Conservation (phyloP, 2,329 filamentous ascomycete genomes). For the Talaromyces rugulosus region DNA sequence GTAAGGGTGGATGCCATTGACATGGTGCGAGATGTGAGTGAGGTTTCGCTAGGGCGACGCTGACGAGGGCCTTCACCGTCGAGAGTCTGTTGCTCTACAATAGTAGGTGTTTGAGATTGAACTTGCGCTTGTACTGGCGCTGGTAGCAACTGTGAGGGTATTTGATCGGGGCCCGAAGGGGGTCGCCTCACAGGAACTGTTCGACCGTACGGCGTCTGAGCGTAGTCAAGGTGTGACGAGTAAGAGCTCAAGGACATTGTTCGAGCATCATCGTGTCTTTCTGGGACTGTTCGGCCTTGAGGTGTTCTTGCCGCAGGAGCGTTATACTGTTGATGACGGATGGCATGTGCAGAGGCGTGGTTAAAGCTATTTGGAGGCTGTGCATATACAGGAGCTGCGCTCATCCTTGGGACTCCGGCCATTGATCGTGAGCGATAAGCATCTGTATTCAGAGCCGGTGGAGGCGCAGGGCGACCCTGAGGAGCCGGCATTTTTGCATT, state of each 20-base stretch:
- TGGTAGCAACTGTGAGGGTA: constrained; percentile 17
- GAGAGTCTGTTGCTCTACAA: constrained; percentile 46
- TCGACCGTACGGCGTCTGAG: constrained; percentile 79
- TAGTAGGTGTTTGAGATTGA: constrained; percentile 1
- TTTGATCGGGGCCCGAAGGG: constrained; percentile 47
- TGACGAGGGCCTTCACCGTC: constrained; percentile 38
- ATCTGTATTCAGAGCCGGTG: constrained; percentile 77
- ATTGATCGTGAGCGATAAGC: constrained; percentile 90
- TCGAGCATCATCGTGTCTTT: constrained; percentile 86
- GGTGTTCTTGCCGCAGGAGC: constrained; percentile 69
- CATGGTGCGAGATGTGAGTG: constrained; percentile 62
- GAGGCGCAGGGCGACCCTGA: constrained; percentile 55
- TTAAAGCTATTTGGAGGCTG: constrained; percentile 46
- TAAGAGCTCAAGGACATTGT: constrained; percentile 95
- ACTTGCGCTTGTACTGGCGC: constrained; percentile 17
- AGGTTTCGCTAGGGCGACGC: constrained; percentile 42
- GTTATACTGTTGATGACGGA: constrained; percentile 73
- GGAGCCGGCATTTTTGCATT: constrained; percentile 49
- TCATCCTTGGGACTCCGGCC: constrained; percentile 55
- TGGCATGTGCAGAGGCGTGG: constrained; percentile 61
- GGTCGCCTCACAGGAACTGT: constrained; percentile 75
- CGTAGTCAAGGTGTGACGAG: constrained; percentile 68
- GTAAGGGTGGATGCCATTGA: constrained; percentile 74
- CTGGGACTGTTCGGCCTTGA: constrained; percentile 85
- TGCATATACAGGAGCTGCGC: constrained; percentile 69